Conservation (phyloP, 2,329 filamentous ascomycete genomes). For the Trichoderma aggressivum region DNA sequence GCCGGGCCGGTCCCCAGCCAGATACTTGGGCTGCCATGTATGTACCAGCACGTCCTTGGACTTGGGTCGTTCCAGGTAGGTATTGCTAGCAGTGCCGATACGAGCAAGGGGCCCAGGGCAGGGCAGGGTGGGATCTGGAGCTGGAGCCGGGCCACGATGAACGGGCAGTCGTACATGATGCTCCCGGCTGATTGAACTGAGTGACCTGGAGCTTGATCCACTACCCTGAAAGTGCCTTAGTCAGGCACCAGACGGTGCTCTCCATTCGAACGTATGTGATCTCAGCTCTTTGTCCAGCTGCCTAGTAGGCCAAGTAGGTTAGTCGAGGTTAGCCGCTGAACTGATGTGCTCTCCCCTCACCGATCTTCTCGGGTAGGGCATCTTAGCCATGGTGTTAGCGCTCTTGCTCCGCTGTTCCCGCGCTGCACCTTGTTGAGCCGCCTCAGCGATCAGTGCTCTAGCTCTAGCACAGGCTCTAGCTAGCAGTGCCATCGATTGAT, state of each 20-base stretch:
- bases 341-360: neutral
- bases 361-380: conserved; percentile 14
- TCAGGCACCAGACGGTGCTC: neutral
- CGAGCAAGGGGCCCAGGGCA: neutral
- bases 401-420: conserved; percentile 1
- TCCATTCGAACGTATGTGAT: neutral
- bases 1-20: neutral
- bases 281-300: neutral
- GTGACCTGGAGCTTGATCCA: neutral
- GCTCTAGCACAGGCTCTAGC: neutral
- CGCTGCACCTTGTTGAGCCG: neutral
- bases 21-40: neutral
- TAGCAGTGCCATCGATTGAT: neutral
- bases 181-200: neutral
- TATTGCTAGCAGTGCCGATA: neutral
- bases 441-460: neutral
- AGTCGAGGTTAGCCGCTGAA: neutral
- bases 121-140: neutral
- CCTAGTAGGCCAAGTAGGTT: neutral
- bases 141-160: neutral
- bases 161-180: neutral
- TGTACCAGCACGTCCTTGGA: no score
- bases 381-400: conserved; percentile 2
- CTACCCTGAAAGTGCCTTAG: neutral
- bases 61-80: neutral